Conservation (phyloP, 2,329 filamentous ascomycete species). For the Berkeleyomyces basicola region DNA sequence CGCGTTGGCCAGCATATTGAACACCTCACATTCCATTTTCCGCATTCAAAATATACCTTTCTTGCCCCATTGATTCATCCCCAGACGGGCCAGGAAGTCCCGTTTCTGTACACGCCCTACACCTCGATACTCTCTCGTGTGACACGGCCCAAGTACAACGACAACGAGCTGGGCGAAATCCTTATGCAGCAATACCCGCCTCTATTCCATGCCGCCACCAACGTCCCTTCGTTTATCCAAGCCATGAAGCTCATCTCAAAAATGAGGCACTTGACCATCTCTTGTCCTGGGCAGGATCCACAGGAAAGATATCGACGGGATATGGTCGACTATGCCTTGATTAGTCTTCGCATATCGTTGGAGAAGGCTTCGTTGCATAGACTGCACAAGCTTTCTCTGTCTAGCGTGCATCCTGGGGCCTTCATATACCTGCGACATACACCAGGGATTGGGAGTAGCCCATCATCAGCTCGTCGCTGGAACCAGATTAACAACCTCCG, state of each 20-base stretch:
- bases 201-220: constrained; percentile 76
- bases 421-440: constrained; percentile 63
- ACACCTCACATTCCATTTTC: constrained; percentile 59
- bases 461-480: constrained; percentile 58
- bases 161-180: constrained; percentile 61
- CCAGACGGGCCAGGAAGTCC: constrained; percentile 57
- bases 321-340: constrained; percentile 75
- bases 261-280: constrained; percentile 57
- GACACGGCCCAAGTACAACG: constrained; percentile 61
- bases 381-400: constrained; percentile 54
- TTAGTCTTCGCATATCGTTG: constrained; percentile 68
- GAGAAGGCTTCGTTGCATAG: constrained; percentile 52
- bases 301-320: constrained; percentile 56
- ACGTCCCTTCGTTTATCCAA: constrained; percentile 67
- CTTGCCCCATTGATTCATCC: constrained; percentile 73
- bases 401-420: constrained; percentile 56
- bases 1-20: constrained; percentile 66
- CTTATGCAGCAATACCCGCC: constrained; percentile 77
- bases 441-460: constrained; percentile 57
- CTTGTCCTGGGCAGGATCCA: constrained; percentile 55
- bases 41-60: constrained; percentile 63
- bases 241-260: constrained; percentile 53
- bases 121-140: constrained; percentile 44
- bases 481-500: constrained; percentile 57
- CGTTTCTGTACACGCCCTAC: constrained; percentile 68